A percentile compares a stretch with the other conserved stretches of the same genome.
These are phyloP conservation scores for Boletales sp. DNA, from an alignment of 768 basidiomycete species.

Conservation along the genomic window DNA sequence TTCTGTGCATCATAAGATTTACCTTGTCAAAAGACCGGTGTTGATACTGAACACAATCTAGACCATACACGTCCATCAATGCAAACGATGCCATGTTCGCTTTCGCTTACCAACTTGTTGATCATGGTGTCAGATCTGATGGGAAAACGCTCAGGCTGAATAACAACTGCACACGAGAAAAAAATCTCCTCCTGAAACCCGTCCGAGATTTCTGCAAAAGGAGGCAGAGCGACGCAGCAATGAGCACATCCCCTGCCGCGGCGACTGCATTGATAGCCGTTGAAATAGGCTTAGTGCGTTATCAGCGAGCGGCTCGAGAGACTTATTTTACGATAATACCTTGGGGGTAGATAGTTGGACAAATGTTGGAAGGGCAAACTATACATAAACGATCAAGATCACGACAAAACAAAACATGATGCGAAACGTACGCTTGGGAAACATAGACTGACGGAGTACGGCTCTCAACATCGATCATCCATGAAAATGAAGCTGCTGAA, in stretches of 20 bases:
- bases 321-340: constrained; percentile 20
- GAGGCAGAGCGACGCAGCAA: constrained; percentile 44
- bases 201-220: constrained; percentile 50
- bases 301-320: background rate
- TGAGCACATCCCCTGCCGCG: constrained; percentile 49
- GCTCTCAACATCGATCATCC: constrained; percentile 4
- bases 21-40: constrained; percentile 30
- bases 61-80: background rate
- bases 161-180: background rate
- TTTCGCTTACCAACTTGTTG: constrained; percentile 36
- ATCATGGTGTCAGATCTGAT: constrained; percentile 51
- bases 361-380: constrained; percentile 47
- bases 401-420: background rate
- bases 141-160: background rate
- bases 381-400: constrained; percentile 1
- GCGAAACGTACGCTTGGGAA: constrained; percentile 32
- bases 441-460: constrained; percentile 31
- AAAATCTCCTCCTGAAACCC: constrained; percentile 43
- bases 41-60: constrained; percentile 56
- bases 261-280: constrained; percentile 57
- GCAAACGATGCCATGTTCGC: background rate
- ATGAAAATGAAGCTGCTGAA: background rate
- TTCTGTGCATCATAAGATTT: background rate
- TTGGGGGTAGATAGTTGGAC: constrained; percentile 43
- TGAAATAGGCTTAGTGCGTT: constrained; percentile 33